These are phyloP conservation scores for Fusarium nematophilum DNA, from an alignment of 2,329 filamentous ascomycete species.

Conservation along the genomic window DNA sequence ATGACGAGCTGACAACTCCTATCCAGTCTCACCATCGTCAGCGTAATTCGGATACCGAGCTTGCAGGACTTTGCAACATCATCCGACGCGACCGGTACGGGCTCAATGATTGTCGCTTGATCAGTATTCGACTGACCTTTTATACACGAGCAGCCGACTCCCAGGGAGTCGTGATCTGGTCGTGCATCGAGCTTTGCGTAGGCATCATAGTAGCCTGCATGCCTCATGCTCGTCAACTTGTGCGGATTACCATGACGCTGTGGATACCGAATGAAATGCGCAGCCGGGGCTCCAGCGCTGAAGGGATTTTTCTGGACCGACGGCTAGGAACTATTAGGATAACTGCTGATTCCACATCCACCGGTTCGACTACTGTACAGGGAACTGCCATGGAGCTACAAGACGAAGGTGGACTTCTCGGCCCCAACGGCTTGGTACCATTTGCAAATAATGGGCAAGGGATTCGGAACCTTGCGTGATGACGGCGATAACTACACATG, in stretches of 20 bases:
- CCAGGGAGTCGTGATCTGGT: not conserved
- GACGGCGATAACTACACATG: no score
- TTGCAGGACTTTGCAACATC: slow-evolving; percentile 10
- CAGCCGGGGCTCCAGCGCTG: not conserved
- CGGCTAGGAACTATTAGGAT: not conserved
- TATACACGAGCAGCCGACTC: not conserved
- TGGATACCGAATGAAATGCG: not conserved
- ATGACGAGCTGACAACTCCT: not conserved
- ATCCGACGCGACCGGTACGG: slow-evolving; percentile 5
- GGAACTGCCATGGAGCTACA: not conserved
- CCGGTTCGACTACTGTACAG: not conserved
- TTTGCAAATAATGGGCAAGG: no score
- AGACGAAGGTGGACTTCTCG: not conserved
- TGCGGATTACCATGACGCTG: not conserved
- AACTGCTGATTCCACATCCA: not conserved
- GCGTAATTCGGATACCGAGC: slow-evolving; percentile 9
- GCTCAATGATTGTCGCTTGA: not conserved
- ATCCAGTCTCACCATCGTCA: slow-evolving; percentile 14
- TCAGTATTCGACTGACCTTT: not conserved
- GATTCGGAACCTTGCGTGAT: no score
- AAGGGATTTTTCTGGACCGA: not conserved
- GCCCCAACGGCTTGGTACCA: not conserved
- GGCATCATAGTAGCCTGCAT: slow-evolving; percentile 7
- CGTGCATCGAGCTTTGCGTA: slow-evolving; percentile 8
- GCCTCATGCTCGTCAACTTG: not conserved